phyloP scores from a whole-genome alignment of 495 filamentous ascomycete species.

The Aspergillus taichungensis region DNA sequence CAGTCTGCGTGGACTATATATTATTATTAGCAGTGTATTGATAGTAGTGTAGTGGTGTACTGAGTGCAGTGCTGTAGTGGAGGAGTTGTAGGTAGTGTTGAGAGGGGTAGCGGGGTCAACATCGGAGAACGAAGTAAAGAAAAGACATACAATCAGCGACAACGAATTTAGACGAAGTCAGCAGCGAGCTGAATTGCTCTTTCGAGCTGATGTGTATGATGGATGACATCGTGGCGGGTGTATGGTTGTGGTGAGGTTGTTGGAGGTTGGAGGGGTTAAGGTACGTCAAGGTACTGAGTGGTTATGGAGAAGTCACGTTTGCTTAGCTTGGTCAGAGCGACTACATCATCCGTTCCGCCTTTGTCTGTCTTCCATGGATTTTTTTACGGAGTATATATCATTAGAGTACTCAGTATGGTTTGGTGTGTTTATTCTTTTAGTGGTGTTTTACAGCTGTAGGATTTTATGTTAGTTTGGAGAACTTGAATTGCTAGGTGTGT shows the following conservation, averaged over 20 bases:
- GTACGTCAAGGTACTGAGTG: slow-evolving; percentile 8
- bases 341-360: too few relatives aligned
- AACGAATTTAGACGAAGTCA: slow-evolving; percentile 61
- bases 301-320: not conserved
- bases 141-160: slow-evolving; percentile 73
- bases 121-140: slow-evolving; percentile 4
- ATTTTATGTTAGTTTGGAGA: too few relatives aligned
- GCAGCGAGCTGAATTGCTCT: slow-evolving; percentile 58
- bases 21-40: slow-evolving; percentile 9
- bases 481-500: too few relatives aligned
- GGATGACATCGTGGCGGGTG: slow-evolving; percentile 44
- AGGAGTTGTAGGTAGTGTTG: slow-evolving; percentile 6
- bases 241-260: slow-evolving; percentile 7
- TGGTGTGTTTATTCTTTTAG: too few relatives aligned
- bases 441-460: too few relatives aligned
- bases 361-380: too few relatives aligned
- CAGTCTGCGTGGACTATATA: slow-evolving; percentile 74
- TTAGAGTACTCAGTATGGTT: too few relatives aligned
- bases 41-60: too few relatives aligned
- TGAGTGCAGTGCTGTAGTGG: slow-evolving; percentile 2
- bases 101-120: slow-evolving; percentile 9
- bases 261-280: slow-evolving; percentile 2
- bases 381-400: too few relatives aligned
- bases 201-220: slow-evolving; percentile 62
- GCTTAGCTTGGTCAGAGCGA: too few relatives aligned